Base-by-base conservation (phyloP, 2,329 filamentous ascomycete species). In the Microascus cirrosus region DNA sequence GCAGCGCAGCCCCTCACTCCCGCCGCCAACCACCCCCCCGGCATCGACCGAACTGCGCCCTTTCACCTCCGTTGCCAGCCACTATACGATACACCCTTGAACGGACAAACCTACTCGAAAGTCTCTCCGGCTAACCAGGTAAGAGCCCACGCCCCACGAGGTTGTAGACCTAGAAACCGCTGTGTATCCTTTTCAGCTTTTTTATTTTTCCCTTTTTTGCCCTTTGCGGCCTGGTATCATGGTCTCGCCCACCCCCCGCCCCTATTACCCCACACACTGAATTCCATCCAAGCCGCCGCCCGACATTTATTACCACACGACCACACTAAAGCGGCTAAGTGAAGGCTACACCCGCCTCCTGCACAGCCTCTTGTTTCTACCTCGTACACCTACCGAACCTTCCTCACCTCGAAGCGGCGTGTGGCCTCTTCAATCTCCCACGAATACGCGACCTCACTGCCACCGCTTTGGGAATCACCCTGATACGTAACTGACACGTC, bases 1-100 rank as follows among this genome's bases (percentile, higher is more conserved):
- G 56, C 15, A 60, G 42, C 25, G 59, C 58, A 42, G 59, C 60
- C 45, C 59, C 60, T 51, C 59, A 4, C 59, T 34, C 59, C 58
- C 36, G 51, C 55, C 58, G 20, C 59, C 58, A 22, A 22, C 20
- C n/a, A 20, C 20, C 45, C 45, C 42, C 18, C 18, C 15, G 20
- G 22, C 28, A 32, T 8, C 28, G 28, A 32, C 28, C 28, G 28
- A 32, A 32, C 28, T 32, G 28, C 28, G 28, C 28, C 28, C 28
- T 32, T 32, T 8, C 28, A 32, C 28, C 28, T 32, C 8, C 28
- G 28, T 32, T 8, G 28, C 28, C 28, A 32, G 28, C 28, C 28
- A 32, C 28, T 32, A 32, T 32, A 32, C 28, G 28, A 32, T 32
- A 32, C 28, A 8, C 28, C 28, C 28, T 32, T 32, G 28, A 8